These are phyloP conservation scores for Leccinum disarticulatum DNA, from an alignment of 768 basidiomycete genomes.

Conservation along the genomic window DNA sequence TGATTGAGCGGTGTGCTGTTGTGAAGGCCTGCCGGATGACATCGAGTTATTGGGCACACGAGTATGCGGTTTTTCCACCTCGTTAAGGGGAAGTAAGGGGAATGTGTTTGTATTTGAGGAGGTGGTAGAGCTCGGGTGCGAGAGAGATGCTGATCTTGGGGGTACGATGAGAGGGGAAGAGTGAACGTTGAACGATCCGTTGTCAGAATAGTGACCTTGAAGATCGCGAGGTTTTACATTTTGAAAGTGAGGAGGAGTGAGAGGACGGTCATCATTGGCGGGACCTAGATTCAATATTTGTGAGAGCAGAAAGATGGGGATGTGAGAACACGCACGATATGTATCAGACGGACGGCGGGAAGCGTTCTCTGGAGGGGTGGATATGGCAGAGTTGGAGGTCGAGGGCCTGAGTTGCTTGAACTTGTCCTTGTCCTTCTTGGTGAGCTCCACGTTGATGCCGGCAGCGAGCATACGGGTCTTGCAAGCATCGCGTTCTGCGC, in stretches of 20 bases:
- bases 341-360: not conserved
- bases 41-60: slow-evolving; percentile 4
- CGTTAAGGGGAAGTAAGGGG: slow-evolving; percentile 23
- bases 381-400: slow-evolving; percentile 19
- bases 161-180: slow-evolving; percentile 20
- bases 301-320: not conserved
- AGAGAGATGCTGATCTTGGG: slow-evolving; percentile 22
- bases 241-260: slow-evolving; percentile 19
- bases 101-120: slow-evolving; percentile 10
- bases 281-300: slow-evolving; percentile 6
- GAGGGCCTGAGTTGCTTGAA: slow-evolving; percentile 20
- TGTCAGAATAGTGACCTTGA: slow-evolving; percentile 4
- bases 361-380: slow-evolving; percentile 28
- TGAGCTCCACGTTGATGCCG: slow-evolving; percentile 40
- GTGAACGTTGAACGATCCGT: not conserved
- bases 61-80: slow-evolving; percentile 9
- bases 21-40: slow-evolving; percentile 7
- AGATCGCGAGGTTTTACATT: slow-evolving; percentile 11
- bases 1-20: slow-evolving; percentile 7
- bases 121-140: slow-evolving; percentile 9
- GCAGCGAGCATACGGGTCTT: slow-evolving; percentile 34
- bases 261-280: slow-evolving; percentile 23
- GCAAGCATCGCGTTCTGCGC: slow-evolving; percentile 73
- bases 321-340: not conserved
- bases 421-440: slow-evolving; percentile 30